Evolutionary conservation across 306 rosid species (phyloP), one percentile per base, ranked within the genome.

Genomic region (Vicia villosa): DNA sequence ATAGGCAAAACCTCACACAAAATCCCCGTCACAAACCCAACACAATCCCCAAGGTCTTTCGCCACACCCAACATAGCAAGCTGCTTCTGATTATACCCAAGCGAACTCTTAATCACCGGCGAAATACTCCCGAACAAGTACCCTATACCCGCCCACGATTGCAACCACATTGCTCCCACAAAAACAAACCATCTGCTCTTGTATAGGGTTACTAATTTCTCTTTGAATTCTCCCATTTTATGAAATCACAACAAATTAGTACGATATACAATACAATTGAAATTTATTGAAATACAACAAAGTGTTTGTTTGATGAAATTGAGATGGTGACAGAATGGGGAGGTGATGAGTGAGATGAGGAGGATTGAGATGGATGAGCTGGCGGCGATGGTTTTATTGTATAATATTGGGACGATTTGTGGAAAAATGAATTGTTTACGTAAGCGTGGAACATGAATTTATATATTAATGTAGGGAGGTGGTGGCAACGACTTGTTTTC

Each of bases 91-190:
- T 88, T 91, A 28, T 94, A 94, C 40, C 71, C 67, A 24, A 94
- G 67, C n/a, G 85, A 82, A 36, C 81, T 82, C 73, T 94, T 94
- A 4, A 94, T 88, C 5, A 84, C 84, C 1, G 97, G 95, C 3
- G 99, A 94, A 16, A 90, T 79, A 79, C 97, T 91, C 6, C 99
- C 97, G 17, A 87, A 94, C 56, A 94, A 40, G 81, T 94, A 94
- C 0, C 96, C 97, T 13, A 87, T 66, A 3, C 99, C 99, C 0
- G 99, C 99, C 74, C 92, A 86, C n/a, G 97, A 93, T 10, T 93
- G 98, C 60, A 93, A 38, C 97, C 98, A 93, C 91, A 90, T 93
- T 85, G 98, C 92, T 5, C 87, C 88, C 14, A 90, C 98, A 45
- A 93, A 93, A 4, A 93, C 98, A 15, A 90, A 81, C 98, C 98